Evolutionary conservation across 805 yeast species (phyloP).

Genomic region (Metschnikowia reukaufii): DNA sequence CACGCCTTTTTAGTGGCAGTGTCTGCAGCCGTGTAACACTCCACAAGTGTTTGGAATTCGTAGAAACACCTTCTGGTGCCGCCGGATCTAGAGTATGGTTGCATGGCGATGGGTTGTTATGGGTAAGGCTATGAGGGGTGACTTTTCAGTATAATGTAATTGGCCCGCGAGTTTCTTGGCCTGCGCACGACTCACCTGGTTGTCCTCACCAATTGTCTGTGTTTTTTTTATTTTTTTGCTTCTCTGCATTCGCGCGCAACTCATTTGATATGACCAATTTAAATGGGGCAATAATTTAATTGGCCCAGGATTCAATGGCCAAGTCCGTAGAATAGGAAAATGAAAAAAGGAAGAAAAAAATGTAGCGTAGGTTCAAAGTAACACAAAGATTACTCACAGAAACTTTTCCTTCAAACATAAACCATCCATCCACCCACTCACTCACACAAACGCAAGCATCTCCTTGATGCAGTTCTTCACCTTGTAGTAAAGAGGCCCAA

Average conservation of each 20-base stretch:
- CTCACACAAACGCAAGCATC: slow-evolving; percentile 76
- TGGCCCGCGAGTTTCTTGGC: slow-evolving; percentile 15
- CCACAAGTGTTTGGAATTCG: slow-evolving; percentile 45
- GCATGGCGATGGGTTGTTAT: slow-evolving; percentile 30
- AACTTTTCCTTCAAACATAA: too few relatives aligned
- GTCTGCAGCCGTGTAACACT: slow-evolving; percentile 47
- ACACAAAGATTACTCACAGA: too few relatives aligned
- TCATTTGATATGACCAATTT: neutral
- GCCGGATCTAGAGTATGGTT: slow-evolving; percentile 48
- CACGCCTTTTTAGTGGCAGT: slow-evolving; percentile 43
- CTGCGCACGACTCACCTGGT: slow-evolving; percentile 10
- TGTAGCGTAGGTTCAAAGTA: too few relatives aligned
- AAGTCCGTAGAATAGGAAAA: too few relatives aligned
- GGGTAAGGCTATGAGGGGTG: neutral
- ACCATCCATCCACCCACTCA: too few relatives aligned
- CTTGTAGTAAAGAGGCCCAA: slow-evolving; percentile 71
- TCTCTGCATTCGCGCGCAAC: neutral
- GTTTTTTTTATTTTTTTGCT: neutral
- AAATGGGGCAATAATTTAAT: too few relatives aligned
- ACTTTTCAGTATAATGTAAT: slow-evolving; percentile 11
- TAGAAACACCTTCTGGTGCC: slow-evolving; percentile 50
- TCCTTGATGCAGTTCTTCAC: slow-evolving; percentile 70
- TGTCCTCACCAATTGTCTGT: too few relatives aligned
- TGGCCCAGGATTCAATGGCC: too few relatives aligned
- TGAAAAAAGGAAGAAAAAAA: too few relatives aligned